Percentiles rank a stretch among this genome's conserved stretches.
phyloP scores from a whole-genome alignment of 2,329 filamentous ascomycete species.

The Scedosporium aurantiacum region DNA sequence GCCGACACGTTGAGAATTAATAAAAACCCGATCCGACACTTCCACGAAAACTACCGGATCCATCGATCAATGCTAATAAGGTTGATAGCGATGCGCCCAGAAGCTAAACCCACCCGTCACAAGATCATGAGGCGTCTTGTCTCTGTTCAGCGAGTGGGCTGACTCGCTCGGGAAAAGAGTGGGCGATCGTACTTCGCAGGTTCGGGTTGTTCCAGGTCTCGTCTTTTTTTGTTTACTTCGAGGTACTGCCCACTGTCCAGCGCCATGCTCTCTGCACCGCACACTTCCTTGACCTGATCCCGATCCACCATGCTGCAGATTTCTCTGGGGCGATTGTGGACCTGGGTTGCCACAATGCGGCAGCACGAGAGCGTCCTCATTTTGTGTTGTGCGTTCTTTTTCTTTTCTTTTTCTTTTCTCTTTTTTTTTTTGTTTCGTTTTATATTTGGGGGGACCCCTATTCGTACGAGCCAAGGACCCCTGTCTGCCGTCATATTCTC shows the following conservation, averaged over 20 bases:
- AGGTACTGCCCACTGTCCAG: too few species aligned
- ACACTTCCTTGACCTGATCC: neutral
- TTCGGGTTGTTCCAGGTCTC: neutral
- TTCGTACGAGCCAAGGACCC: neutral
- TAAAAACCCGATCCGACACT: too few species aligned
- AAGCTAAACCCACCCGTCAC: too few species aligned
- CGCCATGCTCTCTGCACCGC: too few species aligned
- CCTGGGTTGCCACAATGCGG: neutral
- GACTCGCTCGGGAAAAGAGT: too few species aligned
- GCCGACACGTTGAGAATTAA: too few species aligned
- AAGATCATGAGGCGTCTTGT: too few species aligned
- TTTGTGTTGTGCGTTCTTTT: neutral
- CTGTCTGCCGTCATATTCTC: neutral
- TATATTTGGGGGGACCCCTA: neutral
- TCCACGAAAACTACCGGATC: too few species aligned
- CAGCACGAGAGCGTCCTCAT: neutral
- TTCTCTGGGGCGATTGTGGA: neutral
- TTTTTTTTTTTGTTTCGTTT: neutral
- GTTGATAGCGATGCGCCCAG: too few species aligned
- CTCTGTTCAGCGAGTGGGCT: too few species aligned
- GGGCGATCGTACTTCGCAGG: neutral
- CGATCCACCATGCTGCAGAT: neutral
- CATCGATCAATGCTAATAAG: too few species aligned
- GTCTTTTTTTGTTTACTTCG: constrained; percentile 4
- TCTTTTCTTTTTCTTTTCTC: neutral